phyloP scores from a whole-genome alignment of 176 grass and related monocot species.

The Triticum urartu region DNA sequence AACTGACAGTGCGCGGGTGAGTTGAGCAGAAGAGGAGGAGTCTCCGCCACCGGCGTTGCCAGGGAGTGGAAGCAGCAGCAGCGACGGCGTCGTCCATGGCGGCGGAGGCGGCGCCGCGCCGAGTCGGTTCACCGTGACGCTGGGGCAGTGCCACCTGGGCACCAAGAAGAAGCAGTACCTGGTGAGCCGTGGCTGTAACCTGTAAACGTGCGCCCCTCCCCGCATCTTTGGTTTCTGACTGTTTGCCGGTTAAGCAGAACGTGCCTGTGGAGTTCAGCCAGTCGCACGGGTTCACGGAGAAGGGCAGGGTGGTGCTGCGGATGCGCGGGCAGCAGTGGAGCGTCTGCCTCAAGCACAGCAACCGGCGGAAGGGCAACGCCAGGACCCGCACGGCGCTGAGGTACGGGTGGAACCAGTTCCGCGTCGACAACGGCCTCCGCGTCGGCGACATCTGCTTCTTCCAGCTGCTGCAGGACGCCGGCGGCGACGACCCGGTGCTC shows the following conservation, averaged over 20 bases:
- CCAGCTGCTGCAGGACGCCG: neutral
- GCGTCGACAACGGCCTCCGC: slow-evolving; percentile 35
- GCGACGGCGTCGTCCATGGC: neutral
- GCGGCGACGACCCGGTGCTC: slow-evolving; percentile 27
- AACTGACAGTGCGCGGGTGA: neutral
- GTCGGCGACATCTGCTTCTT: slow-evolving; percentile 51
- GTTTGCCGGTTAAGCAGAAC: neutral
- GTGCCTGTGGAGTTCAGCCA: slow-evolving; percentile 35
- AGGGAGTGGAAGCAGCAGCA: neutral
- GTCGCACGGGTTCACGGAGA: slow-evolving; percentile 33
- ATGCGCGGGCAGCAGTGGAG: slow-evolving; percentile 27
- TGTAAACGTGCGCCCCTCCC: neutral
- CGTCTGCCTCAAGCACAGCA: slow-evolving; percentile 37
- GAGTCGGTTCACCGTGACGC: slow-evolving; percentile 31
- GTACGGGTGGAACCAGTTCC: slow-evolving; percentile 45
- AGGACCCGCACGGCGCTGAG: slow-evolving; percentile 18
- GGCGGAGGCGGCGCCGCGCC: neutral
- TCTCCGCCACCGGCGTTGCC: neutral
- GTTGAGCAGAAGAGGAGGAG: neutral
- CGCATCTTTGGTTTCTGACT: neutral
- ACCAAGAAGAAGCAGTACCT: slow-evolving; percentile 41
- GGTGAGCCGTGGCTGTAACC: slow-evolving; percentile 13
- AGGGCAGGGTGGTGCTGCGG: slow-evolving; percentile 26
- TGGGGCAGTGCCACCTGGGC: slow-evolving; percentile 29
- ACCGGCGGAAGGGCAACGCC: neutral